Conservation (phyloP, 176 grass and related monocot species). For the Zoysia pacifica region DNA sequence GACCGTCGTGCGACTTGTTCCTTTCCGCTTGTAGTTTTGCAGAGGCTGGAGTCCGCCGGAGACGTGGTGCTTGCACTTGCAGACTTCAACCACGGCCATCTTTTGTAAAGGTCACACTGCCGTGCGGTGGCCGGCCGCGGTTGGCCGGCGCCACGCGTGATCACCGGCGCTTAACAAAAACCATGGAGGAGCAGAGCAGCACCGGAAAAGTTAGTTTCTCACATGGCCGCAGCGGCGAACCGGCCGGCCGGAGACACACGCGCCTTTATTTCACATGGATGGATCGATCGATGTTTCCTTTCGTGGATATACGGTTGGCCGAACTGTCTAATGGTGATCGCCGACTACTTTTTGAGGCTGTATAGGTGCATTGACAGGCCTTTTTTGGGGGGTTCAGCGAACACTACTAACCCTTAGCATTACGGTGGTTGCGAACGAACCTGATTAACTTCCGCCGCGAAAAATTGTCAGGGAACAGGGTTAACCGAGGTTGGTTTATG, state of each 20-base stretch:
- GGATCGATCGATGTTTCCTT: background rate
- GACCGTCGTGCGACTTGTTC: constrained; percentile 9
- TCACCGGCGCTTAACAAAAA: background rate
- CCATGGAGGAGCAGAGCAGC: background rate
- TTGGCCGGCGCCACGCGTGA: too few relatives aligned
- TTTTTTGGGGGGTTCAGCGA: background rate
- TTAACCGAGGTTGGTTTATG: background rate
- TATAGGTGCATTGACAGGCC: background rate
- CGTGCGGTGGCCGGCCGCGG: background rate
- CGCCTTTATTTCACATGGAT: constrained; percentile 37
- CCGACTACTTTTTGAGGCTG: constrained; percentile 3
- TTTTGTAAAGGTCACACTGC: background rate
- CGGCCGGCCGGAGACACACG: constrained; percentile 20
- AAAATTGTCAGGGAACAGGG: background rate
- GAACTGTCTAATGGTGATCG: background rate
- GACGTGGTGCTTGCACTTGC: constrained; percentile 16
- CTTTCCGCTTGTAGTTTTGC: constrained; percentile 17
- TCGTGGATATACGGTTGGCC: background rate
- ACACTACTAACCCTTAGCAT: background rate
- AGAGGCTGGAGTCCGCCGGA: background rate
- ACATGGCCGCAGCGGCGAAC: constrained; percentile 16
- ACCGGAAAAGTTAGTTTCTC: constrained; percentile 12
- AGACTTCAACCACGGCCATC: background rate
- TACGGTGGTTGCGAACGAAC: background rate
- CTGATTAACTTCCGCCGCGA: background rate